These are phyloP conservation scores for Chaetomium globosum DNA, from an alignment of 2,329 filamentous ascomycete genomes.

Conservation along the genomic window DNA sequence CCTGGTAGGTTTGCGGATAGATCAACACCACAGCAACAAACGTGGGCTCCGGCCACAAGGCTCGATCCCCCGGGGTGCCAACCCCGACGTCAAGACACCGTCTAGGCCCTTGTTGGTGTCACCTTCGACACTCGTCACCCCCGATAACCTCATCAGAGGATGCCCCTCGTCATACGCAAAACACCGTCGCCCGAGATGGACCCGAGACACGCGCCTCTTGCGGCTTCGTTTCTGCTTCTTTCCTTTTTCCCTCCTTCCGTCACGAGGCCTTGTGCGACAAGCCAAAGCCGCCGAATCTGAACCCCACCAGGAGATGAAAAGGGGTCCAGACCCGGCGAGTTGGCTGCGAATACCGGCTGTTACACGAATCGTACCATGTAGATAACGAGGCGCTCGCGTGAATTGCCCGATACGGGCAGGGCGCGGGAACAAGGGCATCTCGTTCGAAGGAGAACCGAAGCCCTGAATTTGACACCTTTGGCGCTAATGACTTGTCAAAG, in stretches of 20 bases:
- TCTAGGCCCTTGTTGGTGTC: neutral
- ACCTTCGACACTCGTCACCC: neutral
- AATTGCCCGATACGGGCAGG: conserved; percentile 3
- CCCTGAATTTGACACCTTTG: conserved; percentile 7
- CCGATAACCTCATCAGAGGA: neutral
- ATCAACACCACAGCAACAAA: neutral
- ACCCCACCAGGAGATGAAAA: neutral
- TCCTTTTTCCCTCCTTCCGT: neutral
- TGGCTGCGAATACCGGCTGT: neutral
- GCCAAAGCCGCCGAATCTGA: neutral
- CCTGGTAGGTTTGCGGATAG: neutral
- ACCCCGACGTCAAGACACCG: neutral
- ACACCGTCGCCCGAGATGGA: neutral
- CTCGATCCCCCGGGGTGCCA: neutral
- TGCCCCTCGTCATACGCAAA: conserved; percentile 1
- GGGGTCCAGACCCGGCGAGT: neutral
- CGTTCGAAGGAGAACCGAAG: neutral
- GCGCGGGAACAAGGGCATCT: conserved; percentile 1
- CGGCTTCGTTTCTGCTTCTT: neutral
- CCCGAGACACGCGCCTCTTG: neutral
- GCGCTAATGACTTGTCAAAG: neutral
- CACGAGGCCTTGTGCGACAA: neutral
- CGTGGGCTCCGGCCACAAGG: neutral
- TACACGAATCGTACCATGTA: neutral
- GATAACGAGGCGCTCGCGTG: conserved; percentile 11